A percentile compares a stretch with the other conserved stretches of the same genome.
Evolutionary conservation across 306 rosid species (phyloP).

Genomic region (Hylodesmum podocarpum): DNA sequence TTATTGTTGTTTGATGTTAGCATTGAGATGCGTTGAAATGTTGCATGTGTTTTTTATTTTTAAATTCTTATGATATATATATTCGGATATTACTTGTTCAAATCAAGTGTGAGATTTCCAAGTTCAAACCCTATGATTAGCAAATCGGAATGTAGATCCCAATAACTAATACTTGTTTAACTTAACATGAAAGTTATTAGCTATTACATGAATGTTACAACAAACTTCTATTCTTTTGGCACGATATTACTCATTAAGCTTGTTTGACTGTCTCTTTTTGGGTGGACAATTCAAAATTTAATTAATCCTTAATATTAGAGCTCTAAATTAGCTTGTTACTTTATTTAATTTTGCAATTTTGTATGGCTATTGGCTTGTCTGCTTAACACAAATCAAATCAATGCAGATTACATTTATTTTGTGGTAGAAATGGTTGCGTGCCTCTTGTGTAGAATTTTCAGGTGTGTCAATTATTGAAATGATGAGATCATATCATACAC

Average conservation of each 20-base stretch:
- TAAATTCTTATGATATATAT: too few relatives aligned
- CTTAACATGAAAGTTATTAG: too few relatives aligned
- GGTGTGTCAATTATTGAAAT: background rate
- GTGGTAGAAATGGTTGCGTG: background rate
- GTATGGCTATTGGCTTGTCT: background rate
- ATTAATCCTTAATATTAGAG: background rate
- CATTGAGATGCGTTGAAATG: too few relatives aligned
- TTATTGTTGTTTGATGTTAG: too few relatives aligned
- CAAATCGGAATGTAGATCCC: too few relatives aligned
- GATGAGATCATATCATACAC: background rate
- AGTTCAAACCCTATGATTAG: too few relatives aligned
- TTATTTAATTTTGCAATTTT: background rate
- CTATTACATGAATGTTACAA: background rate
- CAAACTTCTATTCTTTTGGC: conserved; percentile 3
- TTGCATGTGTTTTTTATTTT: too few relatives aligned
- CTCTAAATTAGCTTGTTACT: conserved; percentile 3
- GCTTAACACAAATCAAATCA: background rate
- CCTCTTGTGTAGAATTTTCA: background rate
- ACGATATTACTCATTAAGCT: background rate
- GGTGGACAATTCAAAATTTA: background rate
- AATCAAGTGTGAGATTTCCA: too few relatives aligned
- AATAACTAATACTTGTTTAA: too few relatives aligned
- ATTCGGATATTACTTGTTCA: too few relatives aligned
- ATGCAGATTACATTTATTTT: background rate
- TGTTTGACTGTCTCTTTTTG: background rate